phyloP scores from a whole-genome alignment of 139 green algal species.

The Chlamydomonas schloesseri region DNA sequence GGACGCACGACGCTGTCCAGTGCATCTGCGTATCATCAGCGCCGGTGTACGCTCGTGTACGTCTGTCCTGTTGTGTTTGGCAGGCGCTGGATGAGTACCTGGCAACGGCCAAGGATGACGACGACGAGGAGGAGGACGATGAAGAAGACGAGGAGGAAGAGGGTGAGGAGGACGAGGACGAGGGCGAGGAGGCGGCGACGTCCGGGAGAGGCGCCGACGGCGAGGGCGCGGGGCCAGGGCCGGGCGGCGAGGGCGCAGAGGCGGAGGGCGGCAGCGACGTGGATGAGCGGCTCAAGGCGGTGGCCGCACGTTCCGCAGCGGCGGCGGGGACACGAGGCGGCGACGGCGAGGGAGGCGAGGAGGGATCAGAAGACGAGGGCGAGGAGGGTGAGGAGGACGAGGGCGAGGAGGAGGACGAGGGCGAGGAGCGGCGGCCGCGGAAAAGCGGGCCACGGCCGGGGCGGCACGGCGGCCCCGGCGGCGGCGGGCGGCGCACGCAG shows the following conservation, averaged over 20 bases:
- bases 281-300: background rate
- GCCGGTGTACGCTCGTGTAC: no score
- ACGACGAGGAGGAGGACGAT: background rate
- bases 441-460: background rate
- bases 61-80: no score
- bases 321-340: background rate
- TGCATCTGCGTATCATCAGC: no score
- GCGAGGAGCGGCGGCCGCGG: background rate
- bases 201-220: background rate
- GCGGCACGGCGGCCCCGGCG: background rate
- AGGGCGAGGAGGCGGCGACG: background rate
- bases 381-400: background rate
- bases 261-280: background rate
- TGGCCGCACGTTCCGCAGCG: background rate
- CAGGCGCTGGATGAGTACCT: background rate
- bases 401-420: background rate
- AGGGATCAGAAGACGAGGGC: background rate
- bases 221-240: background rate
- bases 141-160: slow-evolving; percentile 26
- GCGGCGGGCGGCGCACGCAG: background rate
- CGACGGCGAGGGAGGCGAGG: background rate
- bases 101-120: background rate
- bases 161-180: background rate
- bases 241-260: background rate
- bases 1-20: no score